Evolutionary conservation across 208 protist genomes (phyloP).

Genomic region (Lotmaria passim): DNA sequence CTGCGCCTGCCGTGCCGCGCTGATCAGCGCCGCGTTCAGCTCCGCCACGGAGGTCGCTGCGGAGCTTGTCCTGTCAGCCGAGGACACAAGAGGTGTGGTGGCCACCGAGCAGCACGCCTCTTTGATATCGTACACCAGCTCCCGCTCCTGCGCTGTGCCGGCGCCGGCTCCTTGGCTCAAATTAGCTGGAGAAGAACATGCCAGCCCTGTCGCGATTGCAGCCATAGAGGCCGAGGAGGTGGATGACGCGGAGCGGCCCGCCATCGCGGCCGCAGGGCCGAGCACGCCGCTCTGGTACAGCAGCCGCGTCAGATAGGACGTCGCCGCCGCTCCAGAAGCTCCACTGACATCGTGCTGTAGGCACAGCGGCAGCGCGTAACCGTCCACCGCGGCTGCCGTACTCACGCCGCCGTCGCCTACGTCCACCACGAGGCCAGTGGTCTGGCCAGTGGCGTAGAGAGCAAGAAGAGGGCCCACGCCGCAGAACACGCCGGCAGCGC

Average conservation of each 20-base stretch:
- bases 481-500: constrained; percentile 49
- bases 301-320: constrained; percentile 51
- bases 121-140: constrained; percentile 54
- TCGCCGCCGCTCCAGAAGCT: constrained; percentile 50
- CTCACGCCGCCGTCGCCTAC: constrained; percentile 60
- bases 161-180: constrained; percentile 23
- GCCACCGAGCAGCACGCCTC: constrained; percentile 49
- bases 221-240: no score
- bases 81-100: constrained; percentile 20
- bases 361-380: constrained; percentile 46
- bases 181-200: not conserved
- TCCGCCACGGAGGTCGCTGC: not conserved
- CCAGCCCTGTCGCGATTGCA: not conserved
- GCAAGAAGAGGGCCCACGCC: constrained; percentile 60
- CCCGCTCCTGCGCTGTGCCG: constrained; percentile 46
- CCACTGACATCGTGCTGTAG: constrained; percentile 59
- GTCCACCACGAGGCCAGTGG: constrained; percentile 66
- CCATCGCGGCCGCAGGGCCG: not conserved
- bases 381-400: constrained; percentile 59
- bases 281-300: constrained; percentile 52
- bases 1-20: constrained; percentile 16
- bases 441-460: constrained; percentile 66
- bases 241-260: not conserved
- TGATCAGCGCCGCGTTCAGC: constrained; percentile 20
- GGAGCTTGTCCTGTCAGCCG: not conserved